Base-by-base conservation (phyloP, 106 monocot species). In the Ottelia alismoides region DNA sequence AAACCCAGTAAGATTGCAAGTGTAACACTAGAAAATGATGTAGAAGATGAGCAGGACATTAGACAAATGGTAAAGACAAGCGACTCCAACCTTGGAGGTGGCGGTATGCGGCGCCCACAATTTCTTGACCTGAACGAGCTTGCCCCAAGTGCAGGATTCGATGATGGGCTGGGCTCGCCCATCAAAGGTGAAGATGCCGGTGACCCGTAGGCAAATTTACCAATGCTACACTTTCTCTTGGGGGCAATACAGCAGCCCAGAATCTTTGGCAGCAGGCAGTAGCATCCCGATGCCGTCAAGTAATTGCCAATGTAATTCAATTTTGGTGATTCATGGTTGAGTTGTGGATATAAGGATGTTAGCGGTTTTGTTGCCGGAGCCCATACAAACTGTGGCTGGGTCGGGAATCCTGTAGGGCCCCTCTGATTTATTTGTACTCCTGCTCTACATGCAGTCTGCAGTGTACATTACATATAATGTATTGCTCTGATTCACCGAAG, bases 81-180 rank as follows among this genome's bases (percentile, higher is more conserved):
- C 14, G 67, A 46, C 53, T 67, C 69, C 11, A 45, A 14, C 1
- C 46, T 44, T 45, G 68, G 71, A 30, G 66, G 27, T 21, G 69
- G 63, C 11, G 61, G 51, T 16, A 31, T 49, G 2, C 60, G 47
- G 19, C 80, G 58, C 47, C 72, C 75, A 56, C 66, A 78, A 48
- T 82, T 81, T 51, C 53, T 96, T 27, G 96, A 96, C 60, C 78
- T 96, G 43, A 96, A 96, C 26, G 84, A 96, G 66, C 81, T 88
- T 52, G 96, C 85, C 20, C 96, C 96, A 31, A 71, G 73, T 58
- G 68, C 64, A 5, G 76, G 85, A 28, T 92, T 86, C 35, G 92
- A 92, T 14, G 92, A 87, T 48, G 77, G 74, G 17, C 64, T 71
- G 1, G 51, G 40, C 52, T 22, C 74, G 25, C 49, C 59, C 24